A percentile compares a stretch with the other conserved stretches of the same genome.
phyloP scores from a whole-genome alignment of 345 rosid species.

The Camelina hispida region DNA sequence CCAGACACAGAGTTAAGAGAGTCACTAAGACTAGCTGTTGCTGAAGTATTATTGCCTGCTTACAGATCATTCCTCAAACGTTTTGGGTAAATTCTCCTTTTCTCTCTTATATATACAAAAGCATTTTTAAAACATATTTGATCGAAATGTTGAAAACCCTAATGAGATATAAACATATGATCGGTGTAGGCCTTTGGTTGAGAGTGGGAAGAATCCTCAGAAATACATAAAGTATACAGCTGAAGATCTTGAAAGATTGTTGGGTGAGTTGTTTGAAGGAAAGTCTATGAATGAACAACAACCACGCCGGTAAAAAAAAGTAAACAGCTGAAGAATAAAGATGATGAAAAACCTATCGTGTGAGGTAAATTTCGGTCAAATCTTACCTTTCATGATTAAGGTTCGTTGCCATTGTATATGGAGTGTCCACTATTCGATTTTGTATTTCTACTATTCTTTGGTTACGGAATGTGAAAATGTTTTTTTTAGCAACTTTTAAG shows the following conservation, averaged over 20 bases:
- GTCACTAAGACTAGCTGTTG: constrained; percentile 96
- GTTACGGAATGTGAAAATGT: not conserved
- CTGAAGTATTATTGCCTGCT: constrained; percentile 97
- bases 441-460: not conserved
- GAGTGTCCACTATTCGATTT: constrained; percentile 3
- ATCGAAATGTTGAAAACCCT: not conserved
- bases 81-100: constrained; percentile 61
- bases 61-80: constrained; percentile 91
- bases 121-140: not conserved
- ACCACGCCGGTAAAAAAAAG: constrained; percentile 56
- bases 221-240: constrained; percentile 81
- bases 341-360: constrained; percentile 11
- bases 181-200: constrained; percentile 78
- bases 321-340: not conserved
- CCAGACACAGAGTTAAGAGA: constrained; percentile 96
- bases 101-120: not conserved
- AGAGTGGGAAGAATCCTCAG: constrained; percentile 80
- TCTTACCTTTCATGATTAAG: constrained; percentile 11
- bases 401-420: constrained; percentile 36
- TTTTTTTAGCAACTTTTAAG: constrained; percentile 16
- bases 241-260: constrained; percentile 92
- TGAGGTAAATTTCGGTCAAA: constrained; percentile 4
- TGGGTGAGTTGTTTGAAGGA: constrained; percentile 95
- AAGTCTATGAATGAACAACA: constrained; percentile 75
- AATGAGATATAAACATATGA: constrained; percentile 7